Percentiles rank a stretch among this genome's conserved stretches.
Evolutionary conservation across 768 basidiomycete species (phyloP).

Genomic region (Arthromyces matolae): DNA sequence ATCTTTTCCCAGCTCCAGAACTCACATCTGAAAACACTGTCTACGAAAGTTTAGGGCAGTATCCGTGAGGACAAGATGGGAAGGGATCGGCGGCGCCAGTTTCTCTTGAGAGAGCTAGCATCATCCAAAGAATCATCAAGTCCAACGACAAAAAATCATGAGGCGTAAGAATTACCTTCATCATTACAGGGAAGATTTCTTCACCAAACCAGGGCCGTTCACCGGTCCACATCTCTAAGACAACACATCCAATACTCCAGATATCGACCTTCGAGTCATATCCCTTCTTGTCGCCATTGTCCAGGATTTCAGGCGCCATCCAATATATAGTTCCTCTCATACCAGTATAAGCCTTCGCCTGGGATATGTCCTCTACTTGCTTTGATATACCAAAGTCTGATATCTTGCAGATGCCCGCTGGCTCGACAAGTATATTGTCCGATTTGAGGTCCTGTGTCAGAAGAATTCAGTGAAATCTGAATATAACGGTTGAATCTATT

Average conservation of each 20-base stretch:
- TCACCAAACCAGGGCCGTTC: constrained; percentile 80
- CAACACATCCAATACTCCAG: constrained; percentile 92
- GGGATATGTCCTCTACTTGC: constrained; percentile 64
- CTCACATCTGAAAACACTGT: constrained; percentile 60
- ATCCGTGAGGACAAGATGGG: constrained; percentile 55
- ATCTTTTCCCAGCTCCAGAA: background rate
- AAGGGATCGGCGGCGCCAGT: constrained; percentile 73
- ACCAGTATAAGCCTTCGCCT: constrained; percentile 60
- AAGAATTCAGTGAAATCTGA: constrained; percentile 4
- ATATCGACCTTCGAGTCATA: constrained; percentile 96
- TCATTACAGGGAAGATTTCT: constrained; percentile 71
- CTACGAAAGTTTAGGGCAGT: constrained; percentile 69
- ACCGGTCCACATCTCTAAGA: constrained; percentile 96
- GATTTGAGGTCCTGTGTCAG: constrained; percentile 76
- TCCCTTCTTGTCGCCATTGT: constrained; percentile 57
- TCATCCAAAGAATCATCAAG: background rate
- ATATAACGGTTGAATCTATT: constrained; percentile 5
- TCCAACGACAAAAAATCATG: background rate
- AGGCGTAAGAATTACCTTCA: constrained; percentile 50
- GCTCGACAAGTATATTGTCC: constrained; percentile 91
- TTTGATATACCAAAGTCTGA: constrained; percentile 98
- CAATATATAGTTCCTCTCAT: constrained; percentile 93
- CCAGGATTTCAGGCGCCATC: constrained; percentile 91
- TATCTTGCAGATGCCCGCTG: constrained; percentile 84
- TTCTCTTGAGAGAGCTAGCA: constrained; percentile 62